Evolutionary conservation across 108 stramenopile species (phyloP), one percentile per base, ranked within the genome.

Genomic region (Skeletonema costatum): DNA sequence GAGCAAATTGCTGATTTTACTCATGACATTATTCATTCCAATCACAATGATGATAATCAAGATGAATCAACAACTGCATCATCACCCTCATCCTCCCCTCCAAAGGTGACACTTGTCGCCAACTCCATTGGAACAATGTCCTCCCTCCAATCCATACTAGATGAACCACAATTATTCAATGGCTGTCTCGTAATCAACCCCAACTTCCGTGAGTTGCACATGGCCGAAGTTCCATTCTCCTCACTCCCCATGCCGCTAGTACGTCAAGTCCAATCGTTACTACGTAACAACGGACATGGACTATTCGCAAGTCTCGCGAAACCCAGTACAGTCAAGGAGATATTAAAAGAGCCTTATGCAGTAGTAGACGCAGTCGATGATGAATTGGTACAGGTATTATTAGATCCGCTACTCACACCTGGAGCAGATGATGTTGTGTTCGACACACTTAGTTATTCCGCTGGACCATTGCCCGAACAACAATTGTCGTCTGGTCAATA

Each of bases 381-480:
- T 67, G 95, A 95, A 50, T 83, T 97, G 64, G 96, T 98, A 6
- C 65, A 89, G 44, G 90, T 87, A 10, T 72, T 98, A 48, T 81
- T 98, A 9, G 87, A 84, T 81, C 98, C 98, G 7, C 83, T 97
- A 13, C 67, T 97, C 59, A 90, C 92, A 25, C 53, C 73, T 10
- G 96, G 97, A 16, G 96, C 97, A 19, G 87, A 86, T 64, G 85
- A 97, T 19, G 96, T 99, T 3, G 97, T 99, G 8, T 95, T 99
- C 66, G 98, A 99, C 66, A 95, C 96, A 12, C 74, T 99, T 50
- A 86, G 85, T 3, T 99, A 99, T 81, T 89, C 87, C 42, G 96
- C 96, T 1, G 98, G 98, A 13, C 98, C 98, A n/a, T 71, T 99
- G 39, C 97, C 97, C 12, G 98, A 99, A 74, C 94, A 97, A 64